Conservation (phyloP, 768 basidiomycete genomes). For the Mycena galericulata region DNA sequence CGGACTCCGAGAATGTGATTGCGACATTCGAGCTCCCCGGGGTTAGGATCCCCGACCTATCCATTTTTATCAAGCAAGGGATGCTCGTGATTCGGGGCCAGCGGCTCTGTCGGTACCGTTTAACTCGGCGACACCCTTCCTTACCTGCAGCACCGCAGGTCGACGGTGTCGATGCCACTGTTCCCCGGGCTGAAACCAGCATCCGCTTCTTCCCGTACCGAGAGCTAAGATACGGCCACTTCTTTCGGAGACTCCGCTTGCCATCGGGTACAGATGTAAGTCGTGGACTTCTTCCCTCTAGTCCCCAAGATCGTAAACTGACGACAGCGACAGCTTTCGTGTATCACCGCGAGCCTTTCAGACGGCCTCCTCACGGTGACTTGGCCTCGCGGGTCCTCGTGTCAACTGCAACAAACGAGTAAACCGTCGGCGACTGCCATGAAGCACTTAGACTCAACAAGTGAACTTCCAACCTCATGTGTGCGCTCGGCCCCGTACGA, state of each 20-base stretch:
- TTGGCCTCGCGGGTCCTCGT: too few species aligned
- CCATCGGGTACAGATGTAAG: slow-evolving; percentile 53
- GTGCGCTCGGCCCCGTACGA: too few species aligned
- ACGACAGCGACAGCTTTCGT: slow-evolving; percentile 5
- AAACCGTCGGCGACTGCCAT: too few species aligned
- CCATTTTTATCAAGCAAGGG: slow-evolving; percentile 4
- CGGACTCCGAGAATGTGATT: not conserved
- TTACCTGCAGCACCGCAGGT: not conserved
- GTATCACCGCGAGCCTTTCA: slow-evolving; percentile 2
- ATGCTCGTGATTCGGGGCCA: slow-evolving; percentile 42
- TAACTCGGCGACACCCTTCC: slow-evolving; percentile 13
- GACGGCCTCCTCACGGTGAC: slow-evolving; percentile 20
- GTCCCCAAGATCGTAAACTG: slow-evolving; percentile 33
- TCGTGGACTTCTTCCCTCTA: slow-evolving; percentile 6
- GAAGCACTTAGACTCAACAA: too few species aligned
- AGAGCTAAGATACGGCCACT: slow-evolving; percentile 59
- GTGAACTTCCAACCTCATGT: too few species aligned
- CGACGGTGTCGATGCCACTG: not conserved
- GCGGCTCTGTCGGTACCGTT: slow-evolving; percentile 36
- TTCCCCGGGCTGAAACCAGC: not conserved
- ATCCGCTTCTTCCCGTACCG: slow-evolving; percentile 38
- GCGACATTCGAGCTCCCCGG: slow-evolving; percentile 27
- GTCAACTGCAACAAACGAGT: too few species aligned
- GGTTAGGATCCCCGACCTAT: not conserved
- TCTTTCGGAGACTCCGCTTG: slow-evolving; percentile 51